phyloP scores from a whole-genome alignment of 495 filamentous ascomycete species.

The Daldinia childiae region DNA sequence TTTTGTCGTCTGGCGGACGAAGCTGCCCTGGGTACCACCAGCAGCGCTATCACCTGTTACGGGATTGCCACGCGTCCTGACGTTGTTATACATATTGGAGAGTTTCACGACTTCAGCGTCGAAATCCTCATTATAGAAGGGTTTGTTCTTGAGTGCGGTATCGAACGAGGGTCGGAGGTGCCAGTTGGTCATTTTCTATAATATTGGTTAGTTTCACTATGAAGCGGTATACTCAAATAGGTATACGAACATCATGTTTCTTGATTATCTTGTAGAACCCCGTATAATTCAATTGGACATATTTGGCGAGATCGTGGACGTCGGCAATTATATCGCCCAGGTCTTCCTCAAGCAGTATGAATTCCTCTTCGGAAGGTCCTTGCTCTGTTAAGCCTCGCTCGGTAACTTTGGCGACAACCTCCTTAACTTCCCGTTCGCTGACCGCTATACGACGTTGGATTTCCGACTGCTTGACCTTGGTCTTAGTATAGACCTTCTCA shows the following conservation, averaged over 20 bases:
- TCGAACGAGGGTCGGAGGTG: slow-evolving; percentile 94
- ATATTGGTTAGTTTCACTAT: slow-evolving; percentile 37
- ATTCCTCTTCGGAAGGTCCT: slow-evolving; percentile 85
- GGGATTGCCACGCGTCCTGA: slow-evolving; percentile 90
- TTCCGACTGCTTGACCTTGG: slow-evolving; percentile 93
- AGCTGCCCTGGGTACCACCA: slow-evolving; percentile 92
- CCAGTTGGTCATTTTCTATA: slow-evolving; percentile 93
- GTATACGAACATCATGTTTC: slow-evolving; percentile 88
- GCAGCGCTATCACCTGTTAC: slow-evolving; percentile 91
- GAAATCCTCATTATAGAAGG: slow-evolving; percentile 98
- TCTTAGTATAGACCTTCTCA: slow-evolving; percentile 96
- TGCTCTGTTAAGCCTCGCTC: slow-evolving; percentile 63
- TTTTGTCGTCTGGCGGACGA: slow-evolving; percentile 96
- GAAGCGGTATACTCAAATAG: neutral
- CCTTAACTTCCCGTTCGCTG: slow-evolving; percentile 86
- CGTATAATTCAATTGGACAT: slow-evolving; percentile 97
- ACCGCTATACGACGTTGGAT: slow-evolving; percentile 88
- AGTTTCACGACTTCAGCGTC: slow-evolving; percentile 96
- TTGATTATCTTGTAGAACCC: slow-evolving; percentile 99
- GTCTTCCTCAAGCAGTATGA: slow-evolving; percentile 91
- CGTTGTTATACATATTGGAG: slow-evolving; percentile 93
- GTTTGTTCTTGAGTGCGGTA: slow-evolving; percentile 89
- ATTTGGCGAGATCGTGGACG: slow-evolving; percentile 98
- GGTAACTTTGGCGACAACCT: slow-evolving; percentile 80
- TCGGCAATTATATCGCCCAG: slow-evolving; percentile 98